These are phyloP conservation scores for Volvox africanus DNA, from an alignment of 139 green algal genomes.

Conservation along the genomic window DNA sequence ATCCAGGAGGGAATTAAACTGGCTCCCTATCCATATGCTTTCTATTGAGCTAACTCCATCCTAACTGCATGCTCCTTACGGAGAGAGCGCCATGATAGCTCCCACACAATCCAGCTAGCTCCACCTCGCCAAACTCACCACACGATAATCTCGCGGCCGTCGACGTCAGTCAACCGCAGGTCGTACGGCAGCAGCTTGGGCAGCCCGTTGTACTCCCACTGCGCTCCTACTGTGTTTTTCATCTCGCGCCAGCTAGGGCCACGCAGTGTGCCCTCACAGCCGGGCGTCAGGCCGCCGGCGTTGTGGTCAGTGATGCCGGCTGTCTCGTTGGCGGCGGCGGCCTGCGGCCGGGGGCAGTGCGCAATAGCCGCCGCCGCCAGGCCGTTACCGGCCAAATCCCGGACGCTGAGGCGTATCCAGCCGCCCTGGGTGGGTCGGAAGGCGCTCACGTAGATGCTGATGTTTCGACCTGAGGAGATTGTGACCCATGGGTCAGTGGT, in stretches of 20 bases:
- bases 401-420: conserved; percentile 49
- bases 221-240: conserved; percentile 45
- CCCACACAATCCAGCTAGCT: no score
- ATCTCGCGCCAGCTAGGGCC: conserved; percentile 46
- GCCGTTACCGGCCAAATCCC: conserved; percentile 46
- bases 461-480: conserved; percentile 4
- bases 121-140: conserved; percentile 7
- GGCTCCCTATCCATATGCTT: no score
- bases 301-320: no score
- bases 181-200: conserved; percentile 47
- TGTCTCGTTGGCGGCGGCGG: neutral
- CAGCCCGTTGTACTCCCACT: conserved; percentile 52
- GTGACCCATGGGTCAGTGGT: neutral
- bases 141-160: conserved; percentile 7
- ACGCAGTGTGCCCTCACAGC: conserved; percentile 13
- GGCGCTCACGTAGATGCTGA: conserved; percentile 38
- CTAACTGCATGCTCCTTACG: no score
- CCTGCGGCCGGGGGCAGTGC: conserved; percentile 17
- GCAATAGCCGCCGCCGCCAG: conserved; percentile 38
- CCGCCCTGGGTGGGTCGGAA: conserved; percentile 38
- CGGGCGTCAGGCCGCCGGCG: conserved; percentile 3
- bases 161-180: conserved; percentile 34
- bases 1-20: no score
- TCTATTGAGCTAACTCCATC: no score
- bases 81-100: no score